A percentile compares a stretch with the other conserved stretches of the same genome.
Conservation (phyloP, 192 early-diverging fungal genomes). For the Backusella circina region DNA sequence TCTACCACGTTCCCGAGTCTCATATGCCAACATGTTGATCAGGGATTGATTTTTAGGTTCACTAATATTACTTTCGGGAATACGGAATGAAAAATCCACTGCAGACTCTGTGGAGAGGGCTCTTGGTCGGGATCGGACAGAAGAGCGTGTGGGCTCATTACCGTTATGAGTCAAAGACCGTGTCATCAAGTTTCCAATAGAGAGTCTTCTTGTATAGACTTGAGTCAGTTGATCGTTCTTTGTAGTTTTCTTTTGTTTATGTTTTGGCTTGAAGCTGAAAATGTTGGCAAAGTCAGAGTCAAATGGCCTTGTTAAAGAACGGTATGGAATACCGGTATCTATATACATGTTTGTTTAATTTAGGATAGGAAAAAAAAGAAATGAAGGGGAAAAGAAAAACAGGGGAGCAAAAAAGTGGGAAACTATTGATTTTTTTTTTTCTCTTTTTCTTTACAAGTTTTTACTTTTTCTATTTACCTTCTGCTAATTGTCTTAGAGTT, state of each 20-base stretch:
- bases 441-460: background rate
- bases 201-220: background rate
- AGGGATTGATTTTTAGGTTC: background rate
- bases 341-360: background rate
- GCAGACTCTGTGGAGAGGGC: background rate
- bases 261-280: slow-evolving; percentile 27
- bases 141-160: background rate
- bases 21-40: background rate
- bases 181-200: slow-evolving; percentile 1
- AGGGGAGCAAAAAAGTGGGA: background rate
- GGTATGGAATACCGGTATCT: slow-evolving; percentile 26
- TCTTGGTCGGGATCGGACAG: background rate
- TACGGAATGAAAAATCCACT: background rate
- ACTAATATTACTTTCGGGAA: background rate
- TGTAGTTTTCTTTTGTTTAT: background rate
- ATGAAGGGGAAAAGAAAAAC: background rate
- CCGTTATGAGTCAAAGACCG: background rate
- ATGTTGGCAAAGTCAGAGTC: slow-evolving; percentile 22
- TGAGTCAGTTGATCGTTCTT: background rate
- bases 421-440: background rate
- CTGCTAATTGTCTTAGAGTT: slow-evolving; percentile 10
- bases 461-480: slow-evolving; percentile 15
- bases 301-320: slow-evolving; percentile 18
- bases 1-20: background rate
- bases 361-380: background rate